Evolutionary conservation across 768 basidiomycete species (phyloP).

Genomic region (Pleurotus cornucopiae): DNA sequence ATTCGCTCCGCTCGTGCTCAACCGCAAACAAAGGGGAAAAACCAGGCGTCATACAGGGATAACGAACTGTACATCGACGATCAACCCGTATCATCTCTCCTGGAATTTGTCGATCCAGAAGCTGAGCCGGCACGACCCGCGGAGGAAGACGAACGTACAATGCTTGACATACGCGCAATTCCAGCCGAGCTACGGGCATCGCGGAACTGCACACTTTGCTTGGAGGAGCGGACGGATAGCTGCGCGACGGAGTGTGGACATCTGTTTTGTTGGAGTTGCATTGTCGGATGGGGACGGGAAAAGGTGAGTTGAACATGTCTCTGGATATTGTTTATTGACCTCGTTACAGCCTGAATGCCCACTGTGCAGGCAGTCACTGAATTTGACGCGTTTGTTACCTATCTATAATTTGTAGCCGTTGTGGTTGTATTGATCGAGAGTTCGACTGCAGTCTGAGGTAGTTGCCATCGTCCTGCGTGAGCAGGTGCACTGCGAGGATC

Average conservation of each 20-base stretch:
- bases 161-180: slow-evolving; percentile 56
- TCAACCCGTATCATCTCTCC: slow-evolving; percentile 52
- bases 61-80: slow-evolving; percentile 52
- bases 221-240: slow-evolving; percentile 80
- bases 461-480: background rate
- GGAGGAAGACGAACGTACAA: slow-evolving; percentile 68
- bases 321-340: slow-evolving; percentile 5
- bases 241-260: slow-evolving; percentile 88
- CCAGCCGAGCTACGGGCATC: slow-evolving; percentile 47
- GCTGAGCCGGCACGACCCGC: slow-evolving; percentile 50
- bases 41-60: slow-evolving; percentile 16
- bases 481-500: background rate
- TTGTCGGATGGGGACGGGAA: slow-evolving; percentile 85
- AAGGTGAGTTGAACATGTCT: slow-evolving; percentile 45
- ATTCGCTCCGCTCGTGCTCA: slow-evolving; percentile 26
- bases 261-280: slow-evolving; percentile 87
- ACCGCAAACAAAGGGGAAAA: slow-evolving; percentile 27
- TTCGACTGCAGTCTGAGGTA: background rate
- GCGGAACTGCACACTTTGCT: slow-evolving; percentile 76
- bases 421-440: background rate
- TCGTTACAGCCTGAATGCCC: slow-evolving; percentile 73
- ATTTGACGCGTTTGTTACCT: slow-evolving; percentile 65
- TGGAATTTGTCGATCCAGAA: slow-evolving; percentile 49
- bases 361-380: slow-evolving; percentile 75
- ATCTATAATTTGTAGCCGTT: slow-evolving; percentile 75